A percentile compares a stretch with the other conserved stretches of the same genome.
Conservation (phyloP, 2,329 filamentous ascomycete species). For the Colletotrichum costaricense region DNA sequence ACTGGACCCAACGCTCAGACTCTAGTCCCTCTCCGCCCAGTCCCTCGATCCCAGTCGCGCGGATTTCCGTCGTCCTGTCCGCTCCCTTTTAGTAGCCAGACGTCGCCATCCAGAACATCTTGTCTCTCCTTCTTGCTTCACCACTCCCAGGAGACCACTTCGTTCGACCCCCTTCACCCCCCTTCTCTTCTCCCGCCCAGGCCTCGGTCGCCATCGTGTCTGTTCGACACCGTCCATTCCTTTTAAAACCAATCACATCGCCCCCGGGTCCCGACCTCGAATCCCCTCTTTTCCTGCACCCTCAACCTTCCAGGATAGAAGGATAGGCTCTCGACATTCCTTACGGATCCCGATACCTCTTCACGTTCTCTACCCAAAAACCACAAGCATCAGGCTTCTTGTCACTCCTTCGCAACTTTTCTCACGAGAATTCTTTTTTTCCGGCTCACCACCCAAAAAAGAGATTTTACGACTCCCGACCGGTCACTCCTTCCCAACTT, state of each 20-base stretch:
- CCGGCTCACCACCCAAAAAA: conserved; percentile 26
- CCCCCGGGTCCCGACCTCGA: conserved; percentile 20
- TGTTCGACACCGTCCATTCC: conserved; percentile 37
- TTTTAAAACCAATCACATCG: conserved; percentile 30
- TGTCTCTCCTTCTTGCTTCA: conserved; percentile 37
- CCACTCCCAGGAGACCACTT: conserved; percentile 39
- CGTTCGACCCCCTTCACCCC: conserved; percentile 34
- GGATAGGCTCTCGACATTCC: conserved; percentile 35
- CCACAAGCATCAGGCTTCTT: conserved; percentile 26
- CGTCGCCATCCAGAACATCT: conserved; percentile 35
- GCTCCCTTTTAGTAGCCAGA: conserved; percentile 33
- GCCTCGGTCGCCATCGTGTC: conserved; percentile 34
- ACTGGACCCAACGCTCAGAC: conserved; percentile 24
- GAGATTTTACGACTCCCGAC: conserved; percentile 31
- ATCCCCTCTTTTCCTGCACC: conserved; percentile 31
- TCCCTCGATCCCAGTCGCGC: conserved; percentile 32
- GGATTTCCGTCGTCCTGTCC: conserved; percentile 21
- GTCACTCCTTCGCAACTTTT: conserved; percentile 34
- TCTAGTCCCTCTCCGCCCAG: conserved; percentile 8
- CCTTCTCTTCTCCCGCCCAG: conserved; percentile 26
- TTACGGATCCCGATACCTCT: conserved; percentile 19
- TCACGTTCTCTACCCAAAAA: conserved; percentile 24
- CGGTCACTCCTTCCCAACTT: conserved; percentile 23
- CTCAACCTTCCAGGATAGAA: conserved; percentile 37
- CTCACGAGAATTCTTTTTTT: conserved; percentile 31